Evolutionary conservation across 2,329 filamentous ascomycete genomes (phyloP), one percentile per base, ranked within the genome.

Genomic region (Lomentospora prolificans): DNA sequence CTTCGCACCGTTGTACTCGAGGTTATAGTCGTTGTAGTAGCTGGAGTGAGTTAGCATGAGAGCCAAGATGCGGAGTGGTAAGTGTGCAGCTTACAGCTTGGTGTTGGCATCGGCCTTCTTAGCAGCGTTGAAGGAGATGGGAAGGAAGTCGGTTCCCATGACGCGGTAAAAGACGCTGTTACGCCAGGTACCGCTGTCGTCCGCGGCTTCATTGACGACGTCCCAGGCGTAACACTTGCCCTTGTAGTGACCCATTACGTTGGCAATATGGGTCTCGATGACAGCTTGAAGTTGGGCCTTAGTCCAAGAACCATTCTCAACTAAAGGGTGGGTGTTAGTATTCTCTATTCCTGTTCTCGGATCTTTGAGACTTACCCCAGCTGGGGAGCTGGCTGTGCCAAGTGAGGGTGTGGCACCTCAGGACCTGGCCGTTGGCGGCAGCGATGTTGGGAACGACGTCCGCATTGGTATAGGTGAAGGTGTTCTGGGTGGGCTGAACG

Each of bases 11-110:
- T 83, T 75, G 46, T 69, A 73, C 69, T 87, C 84, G 53, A 87
- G 77, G 71, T 86, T 86, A 69, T 77, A 81, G 66, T 90, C 86
- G 69, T 89, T 90, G 70, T 89, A 87, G 25, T 48, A 48, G 17
- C 44, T 48, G 44, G 44, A 25, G 10, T 25, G 17, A 25, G 22
- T 48, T 22, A 19, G 41, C 41, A 17, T 8, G n/a, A 46, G 8
- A 22, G 24, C 17, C 41, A 46, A 22, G 44, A 9, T 19, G 41
- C 24, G 19, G 19, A 19, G 12, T 3, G 10, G 73, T n/a, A 46
- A 46, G 41, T 5, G 10, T 2, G 24, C n/a, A 17, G 19, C 44
- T 48, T 87, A 90, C 41, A 90, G 75, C 69, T 85, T 85, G 3
- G 82, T 84, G 57, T 69, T 63, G 3, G 86, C 84, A 66, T 89